Conservation (phyloP, 768 basidiomycete species). For the Suillus fuscotomentosus region DNA sequence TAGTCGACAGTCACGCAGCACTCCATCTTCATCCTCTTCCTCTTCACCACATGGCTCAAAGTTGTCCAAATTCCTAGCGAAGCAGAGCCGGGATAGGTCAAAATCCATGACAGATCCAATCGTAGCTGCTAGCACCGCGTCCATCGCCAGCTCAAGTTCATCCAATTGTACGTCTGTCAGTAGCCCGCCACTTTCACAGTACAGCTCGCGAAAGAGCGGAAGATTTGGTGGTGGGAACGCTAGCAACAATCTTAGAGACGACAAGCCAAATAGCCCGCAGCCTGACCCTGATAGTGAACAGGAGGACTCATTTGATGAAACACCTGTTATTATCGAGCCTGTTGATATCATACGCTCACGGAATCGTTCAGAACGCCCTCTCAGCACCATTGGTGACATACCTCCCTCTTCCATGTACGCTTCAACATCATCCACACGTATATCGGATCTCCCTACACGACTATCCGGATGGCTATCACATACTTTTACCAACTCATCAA, state of each 20-base stretch:
- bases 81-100: slow-evolving; percentile 58
- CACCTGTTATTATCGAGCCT: slow-evolving; percentile 71
- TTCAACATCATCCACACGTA: slow-evolving; percentile 45
- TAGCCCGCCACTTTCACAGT: slow-evolving; percentile 30
- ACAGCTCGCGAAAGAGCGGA: slow-evolving; percentile 28
- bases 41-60: slow-evolving; percentile 47
- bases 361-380: slow-evolving; percentile 56
- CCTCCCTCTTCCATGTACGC: slow-evolving; percentile 46
- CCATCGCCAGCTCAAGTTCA: slow-evolving; percentile 43
- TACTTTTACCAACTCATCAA: slow-evolving; percentile 68
- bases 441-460: slow-evolving; percentile 70
- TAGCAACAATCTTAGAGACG: slow-evolving; percentile 13
- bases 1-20: slow-evolving; percentile 42
- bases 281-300: slow-evolving; percentile 32
- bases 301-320: slow-evolving; percentile 41
- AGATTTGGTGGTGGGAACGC: slow-evolving; percentile 33
- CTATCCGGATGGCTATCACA: slow-evolving; percentile 82
- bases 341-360: slow-evolving; percentile 51
- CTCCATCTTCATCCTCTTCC: slow-evolving; percentile 42
- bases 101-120: slow-evolving; percentile 46
- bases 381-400: slow-evolving; percentile 42
- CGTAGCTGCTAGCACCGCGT: slow-evolving; percentile 33
- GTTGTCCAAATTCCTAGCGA: slow-evolving; percentile 68
- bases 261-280: slow-evolving; percentile 15
- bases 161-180: slow-evolving; percentile 27